These are phyloP conservation scores for Pleurotus platypus DNA, from an alignment of 768 basidiomycete genomes.

Conservation along the genomic window DNA sequence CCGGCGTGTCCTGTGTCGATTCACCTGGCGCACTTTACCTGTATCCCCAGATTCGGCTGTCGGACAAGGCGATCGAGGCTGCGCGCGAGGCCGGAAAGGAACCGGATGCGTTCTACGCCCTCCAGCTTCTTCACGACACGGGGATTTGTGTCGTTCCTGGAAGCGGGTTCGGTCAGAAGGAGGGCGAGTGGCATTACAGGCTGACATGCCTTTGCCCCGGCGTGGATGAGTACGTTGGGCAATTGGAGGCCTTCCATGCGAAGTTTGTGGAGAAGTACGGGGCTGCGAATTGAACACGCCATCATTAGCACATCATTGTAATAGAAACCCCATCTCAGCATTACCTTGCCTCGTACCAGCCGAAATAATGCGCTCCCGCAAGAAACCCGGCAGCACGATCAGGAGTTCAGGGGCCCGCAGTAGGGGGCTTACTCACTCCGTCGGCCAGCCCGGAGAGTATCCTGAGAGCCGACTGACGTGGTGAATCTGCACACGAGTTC, in stretches of 20 bases:
- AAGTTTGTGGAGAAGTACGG: slow-evolving; percentile 32
- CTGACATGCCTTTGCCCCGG: slow-evolving; percentile 94
- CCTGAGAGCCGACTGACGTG: too few relatives aligned
- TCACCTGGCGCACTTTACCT: slow-evolving; percentile 94
- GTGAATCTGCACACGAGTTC: too few relatives aligned
- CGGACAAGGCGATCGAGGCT: slow-evolving; percentile 66
- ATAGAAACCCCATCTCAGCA: too few relatives aligned
- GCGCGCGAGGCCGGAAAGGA: slow-evolving; percentile 70
- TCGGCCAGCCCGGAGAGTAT: too few relatives aligned
- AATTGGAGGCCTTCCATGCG: slow-evolving; percentile 56
- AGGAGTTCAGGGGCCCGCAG: too few relatives aligned
- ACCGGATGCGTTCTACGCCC: slow-evolving; percentile 87
- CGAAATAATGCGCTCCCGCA: too few relatives aligned
- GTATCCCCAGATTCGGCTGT: slow-evolving; percentile 79
- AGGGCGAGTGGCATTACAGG: slow-evolving; percentile 87
- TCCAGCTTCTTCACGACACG: slow-evolving; percentile 80
- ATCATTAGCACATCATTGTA: too few relatives aligned
- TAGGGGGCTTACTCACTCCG: too few relatives aligned
- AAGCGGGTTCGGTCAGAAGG: slow-evolving; percentile 90
- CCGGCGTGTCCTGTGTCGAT: slow-evolving; percentile 85
- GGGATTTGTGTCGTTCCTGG: slow-evolving; percentile 95
- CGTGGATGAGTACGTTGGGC: slow-evolving; percentile 86
- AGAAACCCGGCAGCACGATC: too few relatives aligned
- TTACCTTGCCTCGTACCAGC: too few relatives aligned
- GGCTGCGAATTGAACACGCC: neutral